Conservation (phyloP, 2,329 filamentous ascomycete species). For the Claviceps monticola region DNA sequence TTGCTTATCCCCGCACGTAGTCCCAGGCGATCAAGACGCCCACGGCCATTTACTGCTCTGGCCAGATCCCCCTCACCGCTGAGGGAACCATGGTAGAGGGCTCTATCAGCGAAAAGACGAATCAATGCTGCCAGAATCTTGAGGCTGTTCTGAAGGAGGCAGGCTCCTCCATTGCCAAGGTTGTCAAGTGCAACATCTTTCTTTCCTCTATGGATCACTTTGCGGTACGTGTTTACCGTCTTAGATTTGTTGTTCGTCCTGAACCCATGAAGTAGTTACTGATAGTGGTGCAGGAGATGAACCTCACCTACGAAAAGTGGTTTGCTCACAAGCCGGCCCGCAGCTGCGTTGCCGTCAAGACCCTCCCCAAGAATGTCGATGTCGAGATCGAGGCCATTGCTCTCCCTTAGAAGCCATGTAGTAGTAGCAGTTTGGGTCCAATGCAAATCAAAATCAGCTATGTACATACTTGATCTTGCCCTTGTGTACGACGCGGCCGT, state of each 20-base stretch:
- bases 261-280: no score
- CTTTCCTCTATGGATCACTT: constrained; percentile 86
- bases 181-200: constrained; percentile 90
- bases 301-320: constrained; percentile 71
- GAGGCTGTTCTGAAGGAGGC: constrained; percentile 71
- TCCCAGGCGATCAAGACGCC: constrained; percentile 55
- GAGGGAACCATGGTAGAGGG: constrained; percentile 43
- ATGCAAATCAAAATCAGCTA: neutral
- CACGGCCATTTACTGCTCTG: constrained; percentile 52
- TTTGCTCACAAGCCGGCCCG: constrained; percentile 75
- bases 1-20: constrained; percentile 19
- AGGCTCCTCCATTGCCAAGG: constrained; percentile 61
- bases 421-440: neutral
- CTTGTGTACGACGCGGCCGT: neutral
- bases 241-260: neutral
- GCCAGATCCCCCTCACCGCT: constrained; percentile 56
- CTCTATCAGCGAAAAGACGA: constrained; percentile 49
- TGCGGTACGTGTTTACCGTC: constrained; percentile 30
- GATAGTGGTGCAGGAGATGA: constrained; percentile 46
- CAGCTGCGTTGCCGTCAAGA: constrained; percentile 81
- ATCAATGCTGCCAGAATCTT: constrained; percentile 59
- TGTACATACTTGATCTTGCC: neutral
- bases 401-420: constrained; percentile 32
- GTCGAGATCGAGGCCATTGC: constrained; percentile 89
- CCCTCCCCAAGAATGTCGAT: constrained; percentile 71